Conservation (phyloP, 2,329 filamentous ascomycete genomes). For the Fusarium oligoseptatum region DNA sequence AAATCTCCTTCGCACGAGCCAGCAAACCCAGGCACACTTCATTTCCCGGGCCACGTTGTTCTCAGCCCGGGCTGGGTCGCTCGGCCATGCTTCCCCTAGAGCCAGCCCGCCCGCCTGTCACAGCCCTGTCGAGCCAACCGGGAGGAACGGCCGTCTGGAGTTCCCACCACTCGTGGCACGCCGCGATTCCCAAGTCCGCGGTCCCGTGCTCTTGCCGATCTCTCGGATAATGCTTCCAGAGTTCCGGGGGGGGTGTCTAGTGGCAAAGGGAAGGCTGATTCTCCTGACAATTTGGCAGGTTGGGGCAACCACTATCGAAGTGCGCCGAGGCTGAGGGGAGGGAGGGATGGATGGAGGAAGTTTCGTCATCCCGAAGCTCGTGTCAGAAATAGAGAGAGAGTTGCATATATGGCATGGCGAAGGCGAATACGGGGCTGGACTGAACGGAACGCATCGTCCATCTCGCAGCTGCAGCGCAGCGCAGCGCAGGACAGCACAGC, state of each 20-base stretch:
- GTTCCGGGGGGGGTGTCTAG: conserved; percentile 35
- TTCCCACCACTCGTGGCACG: conserved; percentile 37
- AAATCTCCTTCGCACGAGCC: conserved; percentile 40
- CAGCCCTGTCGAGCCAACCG: conserved; percentile 43
- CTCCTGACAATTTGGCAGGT: conserved; percentile 38
- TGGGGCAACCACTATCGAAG: conserved; percentile 20
- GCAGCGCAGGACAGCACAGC: not conserved
- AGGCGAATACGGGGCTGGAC: conserved; percentile 5
- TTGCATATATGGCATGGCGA: not conserved
- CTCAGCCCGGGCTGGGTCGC: conserved; percentile 13
- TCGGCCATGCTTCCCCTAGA: conserved; percentile 14
- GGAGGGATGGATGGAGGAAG: not conserved
- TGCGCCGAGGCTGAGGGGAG: conserved; percentile 25
- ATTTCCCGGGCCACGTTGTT: conserved; percentile 38
- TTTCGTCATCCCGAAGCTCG: not conserved
- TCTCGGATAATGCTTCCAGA: conserved; percentile 40
- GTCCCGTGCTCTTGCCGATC: conserved; percentile 45
- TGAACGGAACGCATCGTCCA: not conserved
- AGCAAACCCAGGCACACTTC: conserved; percentile 23
- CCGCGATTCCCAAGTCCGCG: conserved; percentile 35
- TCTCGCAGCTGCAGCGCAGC: not conserved
- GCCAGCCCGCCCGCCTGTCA: conserved; percentile 33
- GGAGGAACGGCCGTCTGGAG: conserved; percentile 34
- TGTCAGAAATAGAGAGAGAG: conserved; percentile 17
- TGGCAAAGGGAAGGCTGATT: conserved; percentile 28